Percentiles rank a stretch among this genome's conserved stretches.
Evolutionary conservation across 208 protist species (phyloP).

Genomic region (Naegleria gruberi): DNA sequence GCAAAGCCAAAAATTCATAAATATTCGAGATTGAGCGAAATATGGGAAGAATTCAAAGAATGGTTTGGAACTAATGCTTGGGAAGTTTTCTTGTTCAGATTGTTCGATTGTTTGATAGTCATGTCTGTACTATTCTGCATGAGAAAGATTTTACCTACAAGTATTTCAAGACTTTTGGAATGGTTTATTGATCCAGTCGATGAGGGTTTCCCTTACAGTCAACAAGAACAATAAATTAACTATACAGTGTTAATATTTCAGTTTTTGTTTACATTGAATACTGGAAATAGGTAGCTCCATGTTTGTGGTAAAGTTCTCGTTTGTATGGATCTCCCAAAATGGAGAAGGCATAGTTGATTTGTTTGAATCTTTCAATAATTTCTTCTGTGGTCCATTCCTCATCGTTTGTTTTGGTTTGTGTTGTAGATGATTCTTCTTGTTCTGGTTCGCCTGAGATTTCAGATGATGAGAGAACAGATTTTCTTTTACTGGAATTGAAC

Average conservation of each 20-base stretch:
- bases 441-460: not conserved
- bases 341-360: not conserved
- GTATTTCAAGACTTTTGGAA: not conserved
- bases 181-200: not conserved
- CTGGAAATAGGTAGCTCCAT: not conserved
- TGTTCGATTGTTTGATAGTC: not conserved
- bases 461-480: not conserved
- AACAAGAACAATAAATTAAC: too few species aligned
- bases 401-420: not conserved
- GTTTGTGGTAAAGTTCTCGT: not conserved
- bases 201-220: not conserved
- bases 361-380: slow-evolving; percentile 6
- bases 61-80: not conserved
- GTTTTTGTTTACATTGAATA: not conserved
- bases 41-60: not conserved
- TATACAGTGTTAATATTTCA: too few species aligned
- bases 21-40: too few species aligned
- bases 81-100: slow-evolving; percentile 1
- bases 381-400: not conserved
- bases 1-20: too few species aligned
- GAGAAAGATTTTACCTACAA: not conserved
- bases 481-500: not conserved
- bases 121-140: not conserved
- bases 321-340: not conserved
- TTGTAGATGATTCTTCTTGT: not conserved